These are phyloP conservation scores for Trametes villosa DNA, from an alignment of 768 basidiomycete genomes.

Conservation along the genomic window DNA sequence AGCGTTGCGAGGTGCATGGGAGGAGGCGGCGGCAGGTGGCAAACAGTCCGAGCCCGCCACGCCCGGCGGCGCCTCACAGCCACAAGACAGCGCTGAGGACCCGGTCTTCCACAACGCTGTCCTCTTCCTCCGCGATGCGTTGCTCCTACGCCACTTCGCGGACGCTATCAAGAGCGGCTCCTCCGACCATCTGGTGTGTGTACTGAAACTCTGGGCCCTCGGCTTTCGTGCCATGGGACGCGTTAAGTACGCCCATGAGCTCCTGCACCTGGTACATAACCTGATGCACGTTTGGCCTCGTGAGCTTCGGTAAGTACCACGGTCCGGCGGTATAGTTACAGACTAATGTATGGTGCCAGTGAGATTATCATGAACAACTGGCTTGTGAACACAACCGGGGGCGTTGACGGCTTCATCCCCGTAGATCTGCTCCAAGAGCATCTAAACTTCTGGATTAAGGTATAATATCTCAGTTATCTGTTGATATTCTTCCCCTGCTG, in stretches of 20 bases:
- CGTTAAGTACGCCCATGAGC: slow-evolving; percentile 34
- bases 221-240: slow-evolving; percentile 33
- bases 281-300: slow-evolving; percentile 25
- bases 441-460: slow-evolving; percentile 41
- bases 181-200: slow-evolving; percentile 33
- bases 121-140: slow-evolving; percentile 35
- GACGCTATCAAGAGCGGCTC: slow-evolving; percentile 37
- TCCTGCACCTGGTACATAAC: slow-evolving; percentile 22
- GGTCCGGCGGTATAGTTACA: not conserved
- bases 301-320: slow-evolving; percentile 11
- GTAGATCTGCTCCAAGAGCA: slow-evolving; percentile 42
- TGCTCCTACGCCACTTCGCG: slow-evolving; percentile 32
- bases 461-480: slow-evolving; percentile 1
- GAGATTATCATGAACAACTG: slow-evolving; percentile 37
- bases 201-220: slow-evolving; percentile 30
- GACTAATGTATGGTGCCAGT: slow-evolving; percentile 14
- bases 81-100: not conserved
- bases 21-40: not conserved
- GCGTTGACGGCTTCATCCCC: not conserved
- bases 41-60: not conserved
- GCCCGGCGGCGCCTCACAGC: not conserved
- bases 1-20: slow-evolving; percentile 23
- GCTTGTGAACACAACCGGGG: slow-evolving; percentile 35
- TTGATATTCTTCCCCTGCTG: too few species aligned
- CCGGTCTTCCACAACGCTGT: slow-evolving; percentile 29